These are phyloP conservation scores for Phialophora tarda DNA, from an alignment of 2,329 filamentous ascomycete species.

Conservation along the genomic window DNA sequence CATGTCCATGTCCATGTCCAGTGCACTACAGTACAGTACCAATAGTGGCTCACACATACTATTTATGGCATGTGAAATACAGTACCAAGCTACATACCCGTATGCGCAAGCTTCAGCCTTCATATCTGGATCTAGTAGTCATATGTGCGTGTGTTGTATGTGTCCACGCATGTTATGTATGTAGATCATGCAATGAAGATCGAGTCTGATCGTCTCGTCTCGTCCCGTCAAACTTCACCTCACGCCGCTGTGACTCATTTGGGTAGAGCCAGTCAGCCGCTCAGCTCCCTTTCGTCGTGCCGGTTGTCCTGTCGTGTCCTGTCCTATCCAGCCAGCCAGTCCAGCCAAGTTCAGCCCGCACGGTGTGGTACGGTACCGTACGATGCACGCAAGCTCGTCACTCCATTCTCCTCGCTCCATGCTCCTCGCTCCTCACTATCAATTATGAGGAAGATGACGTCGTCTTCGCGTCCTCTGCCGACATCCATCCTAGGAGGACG, in stretches of 20 bases:
- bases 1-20: too few relatives aligned
- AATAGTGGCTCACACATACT: too few relatives aligned
- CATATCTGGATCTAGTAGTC: neutral
- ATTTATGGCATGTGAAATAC: too few relatives aligned
- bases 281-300: neutral
- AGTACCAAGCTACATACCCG: neutral
- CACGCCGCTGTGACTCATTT: neutral
- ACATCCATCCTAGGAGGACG: constrained; percentile 13
- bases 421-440: neutral
- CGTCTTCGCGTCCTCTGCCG: constrained; percentile 3
- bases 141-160: neutral
- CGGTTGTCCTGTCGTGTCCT: neutral
- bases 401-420: neutral
- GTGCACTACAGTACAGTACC: too few relatives aligned
- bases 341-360: neutral
- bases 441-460: neutral
- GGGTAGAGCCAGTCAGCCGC: neutral
- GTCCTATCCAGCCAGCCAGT: neutral
- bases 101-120: neutral
- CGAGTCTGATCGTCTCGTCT: neutral
- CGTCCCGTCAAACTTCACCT: neutral
- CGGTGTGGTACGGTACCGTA: neutral
- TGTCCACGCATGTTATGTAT: neutral
- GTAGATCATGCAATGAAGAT: neutral
- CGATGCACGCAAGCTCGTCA: neutral